Percentiles rank a stretch among this genome's conserved stretches.
Conservation (phyloP, 2,329 filamentous ascomycete genomes). For the Chaetomium olivaceum region DNA sequence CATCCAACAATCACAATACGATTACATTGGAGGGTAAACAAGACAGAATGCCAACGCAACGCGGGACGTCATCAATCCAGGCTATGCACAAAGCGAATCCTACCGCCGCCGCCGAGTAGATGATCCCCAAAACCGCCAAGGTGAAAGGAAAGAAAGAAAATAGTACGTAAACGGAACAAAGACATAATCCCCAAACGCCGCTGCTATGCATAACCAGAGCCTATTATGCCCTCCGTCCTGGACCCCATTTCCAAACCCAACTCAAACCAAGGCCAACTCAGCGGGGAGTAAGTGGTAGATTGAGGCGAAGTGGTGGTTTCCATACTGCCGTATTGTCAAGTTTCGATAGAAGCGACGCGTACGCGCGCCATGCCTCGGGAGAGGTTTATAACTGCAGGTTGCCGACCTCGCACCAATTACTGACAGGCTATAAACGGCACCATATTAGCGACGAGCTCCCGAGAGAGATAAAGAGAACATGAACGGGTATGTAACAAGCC, state of each 20-base stretch:
- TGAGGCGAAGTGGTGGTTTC: not conserved
- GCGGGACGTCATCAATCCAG: not conserved
- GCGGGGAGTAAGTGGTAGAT: not conserved
- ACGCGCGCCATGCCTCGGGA: not conserved
- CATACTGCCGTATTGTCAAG: not conserved
- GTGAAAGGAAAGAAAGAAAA: not conserved
- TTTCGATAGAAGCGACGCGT: not conserved
- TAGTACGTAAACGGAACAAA: slow-evolving; percentile 11
- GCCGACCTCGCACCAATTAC: slow-evolving; percentile 63
- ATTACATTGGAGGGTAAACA: not conserved
- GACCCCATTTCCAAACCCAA: not conserved
- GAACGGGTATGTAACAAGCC: slow-evolving; percentile 29
- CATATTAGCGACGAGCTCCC: not conserved
- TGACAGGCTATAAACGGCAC: slow-evolving; percentile 53
- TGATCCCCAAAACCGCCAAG: not conserved
- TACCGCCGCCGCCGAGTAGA: not conserved
- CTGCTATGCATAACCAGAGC: slow-evolving; percentile 25
- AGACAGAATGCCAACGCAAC: not conserved
- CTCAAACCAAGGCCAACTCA: not conserved
- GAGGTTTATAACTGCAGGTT: slow-evolving; percentile 21
- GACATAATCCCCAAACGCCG: slow-evolving; percentile 24
- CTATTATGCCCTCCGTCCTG: slow-evolving; percentile 4
- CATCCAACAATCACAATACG: not conserved
- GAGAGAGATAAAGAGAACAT: not conserved
- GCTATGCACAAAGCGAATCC: not conserved